These are phyloP conservation scores for Aspergillus ochraceus DNA, from an alignment of 2,329 filamentous ascomycete genomes.

Conservation along the genomic window DNA sequence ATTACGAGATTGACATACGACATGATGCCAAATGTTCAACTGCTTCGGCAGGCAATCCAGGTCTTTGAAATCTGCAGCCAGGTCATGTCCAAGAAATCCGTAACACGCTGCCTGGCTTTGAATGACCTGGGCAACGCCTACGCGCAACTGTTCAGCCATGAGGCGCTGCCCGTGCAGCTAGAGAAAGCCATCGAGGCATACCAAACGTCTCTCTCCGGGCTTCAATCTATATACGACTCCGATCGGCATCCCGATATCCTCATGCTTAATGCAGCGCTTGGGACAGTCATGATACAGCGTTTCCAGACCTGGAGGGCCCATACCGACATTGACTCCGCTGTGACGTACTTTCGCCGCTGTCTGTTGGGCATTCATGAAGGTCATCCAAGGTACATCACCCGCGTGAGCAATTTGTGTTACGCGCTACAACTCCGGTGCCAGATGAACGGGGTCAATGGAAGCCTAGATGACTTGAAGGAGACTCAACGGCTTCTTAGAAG, in stretches of 20 bases:
- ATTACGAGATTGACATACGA: not conserved
- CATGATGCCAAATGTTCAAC: not conserved
- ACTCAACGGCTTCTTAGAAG: not conserved
- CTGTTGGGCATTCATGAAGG: not conserved
- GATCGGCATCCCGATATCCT: slow-evolving; percentile 3
- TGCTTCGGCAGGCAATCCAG: not conserved
- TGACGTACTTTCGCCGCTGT: slow-evolving; percentile 3
- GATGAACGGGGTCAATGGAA: not conserved
- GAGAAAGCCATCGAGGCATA: slow-evolving; percentile 6
- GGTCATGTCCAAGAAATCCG: not conserved
- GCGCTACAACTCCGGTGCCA: slow-evolving; percentile 4
- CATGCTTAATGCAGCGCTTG: slow-evolving; percentile 3
- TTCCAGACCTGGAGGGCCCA: slow-evolving; percentile 2
- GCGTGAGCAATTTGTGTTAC: not conserved
- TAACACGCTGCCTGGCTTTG: not conserved
- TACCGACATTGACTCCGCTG: slow-evolving; percentile 1
- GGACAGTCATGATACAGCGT: slow-evolving; percentile 3
- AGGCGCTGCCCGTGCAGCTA: not conserved
- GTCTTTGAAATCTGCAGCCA: not conserved
- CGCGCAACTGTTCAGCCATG: slow-evolving; percentile 1
- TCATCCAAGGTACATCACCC: slow-evolving; percentile 1
- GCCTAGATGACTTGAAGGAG: slow-evolving; percentile 1
- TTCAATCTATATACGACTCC: not conserved
- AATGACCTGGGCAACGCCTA: slow-evolving; percentile 6
- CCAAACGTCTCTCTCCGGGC: not conserved